Conservation (phyloP, 2,329 filamentous ascomycete species). For the Aureobasidium sp. region DNA sequence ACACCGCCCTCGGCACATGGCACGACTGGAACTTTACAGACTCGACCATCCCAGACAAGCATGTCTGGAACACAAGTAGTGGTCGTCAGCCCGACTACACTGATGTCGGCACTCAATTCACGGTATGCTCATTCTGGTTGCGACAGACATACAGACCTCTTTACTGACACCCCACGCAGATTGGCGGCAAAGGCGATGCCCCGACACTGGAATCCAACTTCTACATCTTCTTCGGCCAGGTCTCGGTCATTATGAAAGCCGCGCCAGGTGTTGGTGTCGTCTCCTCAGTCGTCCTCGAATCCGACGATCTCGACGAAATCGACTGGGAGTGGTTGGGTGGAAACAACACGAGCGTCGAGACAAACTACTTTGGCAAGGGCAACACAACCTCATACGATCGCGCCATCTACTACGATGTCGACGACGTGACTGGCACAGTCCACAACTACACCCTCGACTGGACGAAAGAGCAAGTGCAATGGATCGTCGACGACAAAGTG, state of each 20-base stretch:
- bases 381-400: constrained; percentile 59
- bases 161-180: constrained; percentile 21
- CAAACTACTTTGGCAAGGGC: constrained; percentile 72
- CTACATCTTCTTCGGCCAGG: constrained; percentile 78
- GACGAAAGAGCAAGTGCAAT: constrained; percentile 59
- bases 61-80: constrained; percentile 46
- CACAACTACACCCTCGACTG: constrained; percentile 67
- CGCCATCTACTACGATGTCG: constrained; percentile 52
- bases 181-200: constrained; percentile 61
- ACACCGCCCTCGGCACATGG: constrained; percentile 60
- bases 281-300: constrained; percentile 73
- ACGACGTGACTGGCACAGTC: constrained; percentile 48
- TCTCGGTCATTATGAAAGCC: constrained; percentile 71
- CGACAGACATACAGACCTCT: not conserved
- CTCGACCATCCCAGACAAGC: constrained; percentile 36
- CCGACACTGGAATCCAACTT: constrained; percentile 72
- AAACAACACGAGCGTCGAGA: constrained; percentile 54
- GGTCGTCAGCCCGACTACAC: constrained; percentile 51
- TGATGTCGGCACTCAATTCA: constrained; percentile 56
- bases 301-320: constrained; percentile 77
- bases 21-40: constrained; percentile 56
- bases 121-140: constrained; percentile 20
- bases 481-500: constrained; percentile 59
- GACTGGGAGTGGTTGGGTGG: constrained; percentile 77
- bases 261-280: constrained; percentile 68